A percentile compares a stretch with the other conserved stretches of the same genome.
phyloP scores from a whole-genome alignment of 1,284 basidiomycete species.

The Rhodotorula sp. region DNA sequence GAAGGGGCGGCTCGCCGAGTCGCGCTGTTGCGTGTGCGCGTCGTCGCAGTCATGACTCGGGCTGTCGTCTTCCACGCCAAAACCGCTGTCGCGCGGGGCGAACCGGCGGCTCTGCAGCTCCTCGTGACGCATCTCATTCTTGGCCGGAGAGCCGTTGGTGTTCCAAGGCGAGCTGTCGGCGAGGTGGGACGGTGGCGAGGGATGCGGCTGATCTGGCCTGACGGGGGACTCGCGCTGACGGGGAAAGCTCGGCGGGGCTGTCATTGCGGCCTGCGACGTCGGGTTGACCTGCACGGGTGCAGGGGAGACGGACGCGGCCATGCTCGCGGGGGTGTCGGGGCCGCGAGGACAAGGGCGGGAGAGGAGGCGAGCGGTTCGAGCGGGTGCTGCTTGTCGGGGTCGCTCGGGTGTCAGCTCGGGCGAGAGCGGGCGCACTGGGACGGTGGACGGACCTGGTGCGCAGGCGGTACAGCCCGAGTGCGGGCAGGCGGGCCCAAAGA shows the following conservation, averaged over 20 bases:
- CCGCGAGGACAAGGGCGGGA: background rate
- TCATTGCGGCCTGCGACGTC: background rate
- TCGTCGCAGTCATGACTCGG: background rate
- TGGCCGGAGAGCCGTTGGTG: background rate
- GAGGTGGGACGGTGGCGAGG: conserved; percentile 1
- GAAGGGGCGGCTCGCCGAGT: background rate
- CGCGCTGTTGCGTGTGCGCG: background rate
- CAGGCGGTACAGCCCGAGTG: background rate
- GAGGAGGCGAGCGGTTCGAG: background rate
- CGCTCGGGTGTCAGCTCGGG: background rate
- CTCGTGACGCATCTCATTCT: background rate
- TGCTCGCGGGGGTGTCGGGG: background rate
- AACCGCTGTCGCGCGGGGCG: background rate
- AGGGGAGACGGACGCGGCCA: background rate
- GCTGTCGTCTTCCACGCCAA: background rate
- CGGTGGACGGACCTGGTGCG: background rate
- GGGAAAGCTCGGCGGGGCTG: background rate
- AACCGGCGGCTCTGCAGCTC: background rate
- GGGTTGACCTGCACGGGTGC: background rate
- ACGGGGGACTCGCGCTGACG: background rate
- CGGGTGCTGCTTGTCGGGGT: background rate
- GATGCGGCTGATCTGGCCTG: background rate
- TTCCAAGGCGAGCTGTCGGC: background rate
- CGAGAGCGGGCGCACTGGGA: background rate
- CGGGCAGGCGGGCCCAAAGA: background rate